A percentile compares a stretch with the other conserved stretches of the same genome.
Evolutionary conservation across 306 rosid genomes (phyloP).

Genomic region (Delonix regia): DNA sequence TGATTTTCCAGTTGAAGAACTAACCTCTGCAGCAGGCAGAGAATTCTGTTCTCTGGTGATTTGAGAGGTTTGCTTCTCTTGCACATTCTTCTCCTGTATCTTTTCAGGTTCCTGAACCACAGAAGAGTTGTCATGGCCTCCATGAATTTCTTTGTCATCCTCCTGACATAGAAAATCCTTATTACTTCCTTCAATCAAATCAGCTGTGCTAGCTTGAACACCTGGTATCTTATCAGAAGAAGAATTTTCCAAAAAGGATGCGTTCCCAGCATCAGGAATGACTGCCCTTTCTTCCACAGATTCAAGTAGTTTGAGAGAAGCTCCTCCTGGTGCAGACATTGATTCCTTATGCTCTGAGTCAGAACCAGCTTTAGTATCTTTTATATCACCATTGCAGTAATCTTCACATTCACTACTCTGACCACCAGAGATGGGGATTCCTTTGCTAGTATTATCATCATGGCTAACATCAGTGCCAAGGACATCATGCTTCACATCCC

Average conservation of each 20-base stretch:
- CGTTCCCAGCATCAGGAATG: slow-evolving; percentile 5
- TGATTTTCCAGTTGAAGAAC: slow-evolving; percentile 57
- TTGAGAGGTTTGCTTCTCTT: slow-evolving; percentile 44
- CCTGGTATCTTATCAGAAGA: slow-evolving; percentile 35
- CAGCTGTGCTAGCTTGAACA: slow-evolving; percentile 39
- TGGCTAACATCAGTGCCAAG: slow-evolving; percentile 28
- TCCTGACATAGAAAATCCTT: slow-evolving; percentile 36
- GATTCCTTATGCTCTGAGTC: slow-evolving; percentile 39
- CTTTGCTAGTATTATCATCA: slow-evolving; percentile 32
- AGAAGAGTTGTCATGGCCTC: slow-evolving; percentile 34
- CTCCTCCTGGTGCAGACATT: slow-evolving; percentile 34
- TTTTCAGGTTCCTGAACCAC: slow-evolving; percentile 46
- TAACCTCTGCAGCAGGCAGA: slow-evolving; percentile 41
- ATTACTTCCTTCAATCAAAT: slow-evolving; percentile 33
- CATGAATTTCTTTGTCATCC: slow-evolving; percentile 42
- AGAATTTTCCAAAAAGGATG: slow-evolving; percentile 14
- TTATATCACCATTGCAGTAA: slow-evolving; percentile 34
- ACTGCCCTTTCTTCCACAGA: not conserved
- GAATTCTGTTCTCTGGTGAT: slow-evolving; percentile 37
- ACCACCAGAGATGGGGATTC: not conserved
- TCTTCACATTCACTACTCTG: slow-evolving; percentile 37
- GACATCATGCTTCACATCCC: slow-evolving; percentile 31
- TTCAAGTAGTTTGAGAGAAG: slow-evolving; percentile 40
- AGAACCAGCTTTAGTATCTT: slow-evolving; percentile 16
- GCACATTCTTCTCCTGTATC: slow-evolving; percentile 45